Base-by-base conservation (phyloP, 1,139 yeast species). In the Pichia sp. region DNA sequence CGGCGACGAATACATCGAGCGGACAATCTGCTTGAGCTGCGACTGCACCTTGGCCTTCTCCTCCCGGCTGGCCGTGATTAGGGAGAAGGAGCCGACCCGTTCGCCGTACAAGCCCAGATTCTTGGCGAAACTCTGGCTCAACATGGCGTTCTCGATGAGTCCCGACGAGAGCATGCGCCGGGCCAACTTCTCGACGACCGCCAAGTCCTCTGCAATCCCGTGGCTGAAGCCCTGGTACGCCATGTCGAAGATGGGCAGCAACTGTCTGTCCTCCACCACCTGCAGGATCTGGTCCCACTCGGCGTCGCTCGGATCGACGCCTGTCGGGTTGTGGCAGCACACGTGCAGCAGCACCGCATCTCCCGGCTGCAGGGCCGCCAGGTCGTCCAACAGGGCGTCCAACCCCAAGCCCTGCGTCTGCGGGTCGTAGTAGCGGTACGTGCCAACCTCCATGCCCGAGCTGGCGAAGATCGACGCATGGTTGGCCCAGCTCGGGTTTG, bases 31-130 rank as follows among this genome's bases (percentile, higher is more conserved):
- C 71, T 88, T 84, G 67, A 87, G 76, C 74, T 92, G 97, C 2
- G 96, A 86, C 66, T 84, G 85, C 59, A 89, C 78, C 46, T 73
- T 71, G 23, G 69, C 70, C 40, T 79, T 66, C 46, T 73, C 73
- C 49, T 76, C 78, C 43, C 74, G 67, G n/a, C 74, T 70, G 57
- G 77, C 75, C 51, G 84, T 75, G 56, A 85, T 74, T 50, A 85
- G 73, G 52, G 89, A 86, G 53, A 92, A 76, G n/a, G 95, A 88
- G 11, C 98, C 97, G 49, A 90, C 90, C 72, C 98, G 84, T 76
- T 93, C 97, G 63, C 97, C 96, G 71, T 93, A 90, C 58, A 92
- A 80, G 40, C 99, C 99, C 93, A 93, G 88, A 76, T 92, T 92
- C 75, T 92, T 92, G 62, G 98, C 96, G 73, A 92, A 92, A 2